Conservation (phyloP, 148 eudicot genomes). For the Camellia granthamiana region DNA sequence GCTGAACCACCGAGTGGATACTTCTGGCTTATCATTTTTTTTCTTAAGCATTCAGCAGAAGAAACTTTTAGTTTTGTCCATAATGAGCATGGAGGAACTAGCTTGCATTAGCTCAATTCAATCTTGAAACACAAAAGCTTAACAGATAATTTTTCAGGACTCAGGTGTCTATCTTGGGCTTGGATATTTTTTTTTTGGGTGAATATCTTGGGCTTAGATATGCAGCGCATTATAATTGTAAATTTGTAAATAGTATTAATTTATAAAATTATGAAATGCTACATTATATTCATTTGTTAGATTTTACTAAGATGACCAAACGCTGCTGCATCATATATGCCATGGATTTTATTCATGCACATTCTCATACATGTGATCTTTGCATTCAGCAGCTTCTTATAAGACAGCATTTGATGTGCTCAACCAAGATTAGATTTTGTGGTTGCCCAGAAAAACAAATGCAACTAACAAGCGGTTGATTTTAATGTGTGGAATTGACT, state of each 20-base stretch:
- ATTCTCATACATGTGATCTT: neutral
- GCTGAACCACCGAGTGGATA: neutral
- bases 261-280: neutral
- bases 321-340: neutral
- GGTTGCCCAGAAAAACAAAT: neutral
- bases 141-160: too few species aligned
- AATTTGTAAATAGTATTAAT: too few species aligned
- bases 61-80: neutral
- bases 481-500: neutral
- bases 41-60: neutral
- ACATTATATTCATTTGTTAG: neutral
- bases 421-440: neutral
- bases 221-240: neutral
- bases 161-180: constrained; percentile 1
- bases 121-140: neutral
- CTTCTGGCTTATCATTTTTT: neutral
- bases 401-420: neutral
- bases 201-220: neutral
- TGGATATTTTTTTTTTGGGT: neutral
- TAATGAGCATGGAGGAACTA: neutral
- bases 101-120: neutral
- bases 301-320: neutral
- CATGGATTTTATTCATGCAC: neutral
- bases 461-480: neutral
- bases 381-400: neutral